A percentile compares a stretch with the other conserved stretches of the same genome.
These are phyloP conservation scores for Boletus vinaceobasis DNA, from an alignment of 768 basidiomycete species.

Conservation along the genomic window DNA sequence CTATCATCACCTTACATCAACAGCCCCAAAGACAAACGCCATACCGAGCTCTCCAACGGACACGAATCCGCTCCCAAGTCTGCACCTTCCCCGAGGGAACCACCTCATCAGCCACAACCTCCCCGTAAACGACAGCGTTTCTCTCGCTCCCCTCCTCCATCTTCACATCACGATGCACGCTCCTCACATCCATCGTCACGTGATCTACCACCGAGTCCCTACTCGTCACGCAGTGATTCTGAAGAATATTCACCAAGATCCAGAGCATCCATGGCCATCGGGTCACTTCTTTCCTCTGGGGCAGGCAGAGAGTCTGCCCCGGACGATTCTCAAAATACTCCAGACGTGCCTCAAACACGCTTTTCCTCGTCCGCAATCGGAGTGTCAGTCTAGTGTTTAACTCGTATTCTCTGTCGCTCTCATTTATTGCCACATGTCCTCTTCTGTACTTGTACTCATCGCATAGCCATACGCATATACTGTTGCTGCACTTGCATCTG, in stretches of 20 bases:
- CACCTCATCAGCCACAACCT: constrained; percentile 37
- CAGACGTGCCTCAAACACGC: constrained; percentile 19
- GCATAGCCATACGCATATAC: constrained; percentile 18
- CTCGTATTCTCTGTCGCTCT: constrained; percentile 1
- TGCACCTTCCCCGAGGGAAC: constrained; percentile 22
- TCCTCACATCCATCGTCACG: constrained; percentile 37
- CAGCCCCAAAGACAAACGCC: constrained; percentile 20
- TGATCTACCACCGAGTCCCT: constrained; percentile 69
- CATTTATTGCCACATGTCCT: constrained; percentile 18
- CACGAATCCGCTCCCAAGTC: constrained; percentile 13
- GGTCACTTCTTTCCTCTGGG: constrained; percentile 59
- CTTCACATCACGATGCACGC: constrained; percentile 35
- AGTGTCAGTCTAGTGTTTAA: constrained; percentile 18
- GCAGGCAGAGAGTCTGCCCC: constrained; percentile 28
- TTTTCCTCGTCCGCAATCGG: constrained; percentile 19
- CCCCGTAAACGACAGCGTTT: constrained; percentile 62
- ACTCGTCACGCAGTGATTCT: constrained; percentile 65
- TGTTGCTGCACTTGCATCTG: constrained; percentile 17
- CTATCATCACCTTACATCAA: constrained; percentile 35
- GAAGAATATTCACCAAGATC: constrained; percentile 70
- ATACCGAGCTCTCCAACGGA: constrained; percentile 16
- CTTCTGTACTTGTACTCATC: constrained; percentile 25
- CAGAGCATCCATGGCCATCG: constrained; percentile 76
- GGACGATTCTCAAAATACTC: constrained; percentile 24
- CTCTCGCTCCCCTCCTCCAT: constrained; percentile 53